Evolutionary conservation across 2,329 filamentous ascomycete genomes (phyloP).

Genomic region (Verticillium zaregamsianum): DNA sequence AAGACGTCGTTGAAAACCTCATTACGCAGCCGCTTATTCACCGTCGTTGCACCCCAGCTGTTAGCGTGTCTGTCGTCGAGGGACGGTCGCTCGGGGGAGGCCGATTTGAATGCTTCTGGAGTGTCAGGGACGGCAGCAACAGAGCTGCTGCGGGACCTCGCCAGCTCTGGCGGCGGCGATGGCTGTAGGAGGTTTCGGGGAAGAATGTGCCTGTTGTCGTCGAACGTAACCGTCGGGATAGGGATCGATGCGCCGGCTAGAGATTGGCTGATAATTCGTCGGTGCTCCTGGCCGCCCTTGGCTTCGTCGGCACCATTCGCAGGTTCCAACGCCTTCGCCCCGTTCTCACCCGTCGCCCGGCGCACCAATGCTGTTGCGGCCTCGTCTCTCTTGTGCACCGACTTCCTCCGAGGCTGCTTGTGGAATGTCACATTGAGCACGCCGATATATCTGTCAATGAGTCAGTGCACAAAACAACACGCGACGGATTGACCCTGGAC

Average conservation of each 20-base stretch:
- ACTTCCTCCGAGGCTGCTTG: slow-evolving; percentile 68
- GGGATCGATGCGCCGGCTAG: slow-evolving; percentile 60
- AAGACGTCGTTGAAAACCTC: slow-evolving; percentile 93
- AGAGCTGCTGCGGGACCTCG: slow-evolving; percentile 31
- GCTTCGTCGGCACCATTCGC: slow-evolving; percentile 7
- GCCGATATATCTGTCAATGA: slow-evolving; percentile 76
- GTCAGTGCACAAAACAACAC: slow-evolving; percentile 13
- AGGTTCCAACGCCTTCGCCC: slow-evolving; percentile 3
- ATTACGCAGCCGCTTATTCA: slow-evolving; percentile 83
- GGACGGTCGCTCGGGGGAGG: slow-evolving; percentile 28
- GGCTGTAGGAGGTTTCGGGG: slow-evolving; percentile 76
- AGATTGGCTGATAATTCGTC: slow-evolving; percentile 66
- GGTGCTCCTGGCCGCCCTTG: slow-evolving; percentile 11
- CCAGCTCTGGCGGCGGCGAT: slow-evolving; percentile 31
- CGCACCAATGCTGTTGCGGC: slow-evolving; percentile 16
- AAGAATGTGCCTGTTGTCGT: slow-evolving; percentile 91
- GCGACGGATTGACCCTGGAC: slow-evolving; percentile 17
- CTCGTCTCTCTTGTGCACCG: slow-evolving; percentile 46
- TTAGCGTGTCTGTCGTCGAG: slow-evolving; percentile 55
- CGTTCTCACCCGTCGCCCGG: slow-evolving; percentile 4
- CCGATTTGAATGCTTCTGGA: slow-evolving; percentile 3
- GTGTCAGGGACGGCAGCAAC: slow-evolving; percentile 19
- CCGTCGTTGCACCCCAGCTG: slow-evolving; percentile 86
- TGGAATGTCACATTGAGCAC: slow-evolving; percentile 95
- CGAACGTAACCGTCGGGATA: slow-evolving; percentile 86